Evolutionary conservation across 179 eudicot genomes (phyloP), one percentile per base, ranked within the genome.

Genomic region (Beta lomatogona): DNA sequence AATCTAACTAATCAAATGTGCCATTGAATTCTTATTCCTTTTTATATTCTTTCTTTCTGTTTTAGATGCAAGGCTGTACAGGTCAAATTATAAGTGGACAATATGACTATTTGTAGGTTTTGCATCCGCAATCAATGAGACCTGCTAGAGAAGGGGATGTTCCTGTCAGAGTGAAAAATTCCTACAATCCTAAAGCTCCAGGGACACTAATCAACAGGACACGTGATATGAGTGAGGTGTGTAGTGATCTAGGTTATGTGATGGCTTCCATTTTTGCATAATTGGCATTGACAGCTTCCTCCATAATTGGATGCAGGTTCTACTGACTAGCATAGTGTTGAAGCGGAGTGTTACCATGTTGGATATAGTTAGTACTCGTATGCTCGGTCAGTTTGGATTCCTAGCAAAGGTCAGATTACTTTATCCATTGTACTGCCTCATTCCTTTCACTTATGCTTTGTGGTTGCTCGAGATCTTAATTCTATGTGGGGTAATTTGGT

Each of bases 41-140:
- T 54, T 31, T 0, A 36, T 11, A 9, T 50, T 53, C 7, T 16
- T 16, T 25, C 25, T 14, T 41, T 59, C 52, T 13, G 6, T 22
- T n/a, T 46, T 36, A 22, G 9, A 22, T 57, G 50, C 72, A 75
- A 83, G 70, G 45, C 57, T 57, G 45, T 58, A 46, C 22, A 5
- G 61, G 41, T 53, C 8, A 21, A n/a, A 13, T 59, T 14, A 55
- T 8, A 44, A 68, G 28, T 58, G 57, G 53, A 61, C 36, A 65
- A 16, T 60, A 21, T 54, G 73, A 10, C 31, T 19, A 3, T 59
- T 4, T 82, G 73, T 83, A 95, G 98, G 98, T 95, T 66, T 87
- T 95, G 88, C 98, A 95, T 82, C 98, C 98, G 63, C 98, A 93
- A 86, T 93, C 98, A 50, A 95, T 95, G 98, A 91, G 94, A 81